Evolutionary conservation across 169 alveolate species (phyloP).

Genomic region (Plasmodium vinckei): DNA sequence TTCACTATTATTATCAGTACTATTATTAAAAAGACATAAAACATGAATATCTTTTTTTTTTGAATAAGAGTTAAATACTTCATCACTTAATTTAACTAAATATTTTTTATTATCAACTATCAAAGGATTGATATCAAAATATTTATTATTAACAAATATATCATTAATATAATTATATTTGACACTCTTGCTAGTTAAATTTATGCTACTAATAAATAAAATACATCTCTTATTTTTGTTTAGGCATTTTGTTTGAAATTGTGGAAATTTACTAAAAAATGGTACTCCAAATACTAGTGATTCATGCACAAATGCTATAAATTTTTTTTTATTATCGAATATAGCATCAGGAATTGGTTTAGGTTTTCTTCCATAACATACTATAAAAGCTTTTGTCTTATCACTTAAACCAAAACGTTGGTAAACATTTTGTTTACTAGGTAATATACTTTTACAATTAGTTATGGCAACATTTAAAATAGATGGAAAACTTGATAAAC

Average conservation of each 20-base stretch:
- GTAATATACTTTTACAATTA: constrained; percentile 56
- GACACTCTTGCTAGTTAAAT: constrained; percentile 7
- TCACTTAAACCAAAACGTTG: constrained; percentile 44
- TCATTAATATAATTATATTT: constrained; percentile 75
- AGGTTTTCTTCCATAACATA: constrained; percentile 69
- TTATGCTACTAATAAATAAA: constrained; percentile 17
- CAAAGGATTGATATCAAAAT: constrained; percentile 40
- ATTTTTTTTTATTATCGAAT: constrained; percentile 51
- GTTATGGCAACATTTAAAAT: constrained; percentile 66
- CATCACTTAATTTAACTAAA: constrained; percentile 60
- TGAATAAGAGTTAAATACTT: constrained; percentile 18
- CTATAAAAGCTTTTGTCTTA: constrained; percentile 31
- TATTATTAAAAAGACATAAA: constrained; percentile 43
- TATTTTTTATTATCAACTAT: constrained; percentile 40
- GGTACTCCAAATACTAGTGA: constrained; percentile 68
- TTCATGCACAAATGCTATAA: constrained; percentile 46
- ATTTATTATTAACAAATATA: constrained; percentile 67
- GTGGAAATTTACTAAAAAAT: constrained; percentile 71
- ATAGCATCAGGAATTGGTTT: constrained; percentile 32
- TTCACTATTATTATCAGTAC: not conserved
- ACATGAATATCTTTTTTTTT: constrained; percentile 72
- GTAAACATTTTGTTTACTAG: constrained; percentile 62
- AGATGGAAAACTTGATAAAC: constrained; percentile 26
- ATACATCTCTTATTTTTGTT: constrained; percentile 69
- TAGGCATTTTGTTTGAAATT: constrained; percentile 69